These are phyloP conservation scores for Xylariaceae sp. DNA, from an alignment of 2,329 filamentous ascomycete species.

Conservation along the genomic window DNA sequence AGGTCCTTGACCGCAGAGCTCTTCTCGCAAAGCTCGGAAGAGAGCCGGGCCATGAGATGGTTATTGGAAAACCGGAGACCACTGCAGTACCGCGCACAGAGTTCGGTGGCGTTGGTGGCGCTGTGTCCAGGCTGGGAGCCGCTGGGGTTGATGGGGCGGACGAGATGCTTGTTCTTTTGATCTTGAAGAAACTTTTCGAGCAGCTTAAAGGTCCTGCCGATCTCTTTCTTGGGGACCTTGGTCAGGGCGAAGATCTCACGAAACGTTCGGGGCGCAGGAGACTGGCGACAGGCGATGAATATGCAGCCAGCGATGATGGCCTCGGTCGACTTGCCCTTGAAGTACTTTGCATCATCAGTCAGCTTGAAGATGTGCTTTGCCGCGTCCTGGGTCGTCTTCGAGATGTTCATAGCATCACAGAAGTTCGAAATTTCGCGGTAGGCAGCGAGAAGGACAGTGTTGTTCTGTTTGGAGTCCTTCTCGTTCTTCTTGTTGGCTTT, in stretches of 20 bases:
- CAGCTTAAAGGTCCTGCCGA: slow-evolving; percentile 89
- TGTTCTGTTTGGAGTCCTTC: slow-evolving; percentile 45
- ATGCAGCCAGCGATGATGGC: slow-evolving; percentile 94
- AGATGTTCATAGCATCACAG: slow-evolving; percentile 79
- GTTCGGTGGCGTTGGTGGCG: slow-evolving; percentile 73
- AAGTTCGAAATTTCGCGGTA: slow-evolving; percentile 84
- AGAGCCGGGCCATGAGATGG: slow-evolving; percentile 72
- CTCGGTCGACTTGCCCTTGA: slow-evolving; percentile 94
- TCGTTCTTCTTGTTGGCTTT: slow-evolving; percentile 74
- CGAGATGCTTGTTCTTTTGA: slow-evolving; percentile 53
- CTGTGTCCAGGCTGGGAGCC: slow-evolving; percentile 48
- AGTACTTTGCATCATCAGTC: slow-evolving; percentile 83
- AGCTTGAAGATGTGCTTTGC: slow-evolving; percentile 96
- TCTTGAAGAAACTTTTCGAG: slow-evolving; percentile 80
- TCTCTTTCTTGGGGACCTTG: slow-evolving; percentile 93
- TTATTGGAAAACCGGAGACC: slow-evolving; percentile 68
- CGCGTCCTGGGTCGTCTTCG: slow-evolving; percentile 75
- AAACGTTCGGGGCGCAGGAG: slow-evolving; percentile 81
- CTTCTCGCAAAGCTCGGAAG: slow-evolving; percentile 70
- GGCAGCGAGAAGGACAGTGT: slow-evolving; percentile 71
- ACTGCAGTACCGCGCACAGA: slow-evolving; percentile 86
- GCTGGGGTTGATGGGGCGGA: slow-evolving; percentile 55
- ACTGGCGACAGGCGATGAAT: slow-evolving; percentile 93
- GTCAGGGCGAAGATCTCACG: slow-evolving; percentile 91
- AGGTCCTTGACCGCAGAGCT: slow-evolving; percentile 74